Conservation (phyloP, 2,329 filamentous ascomycete genomes). For the Tolypocladium paradoxum region DNA sequence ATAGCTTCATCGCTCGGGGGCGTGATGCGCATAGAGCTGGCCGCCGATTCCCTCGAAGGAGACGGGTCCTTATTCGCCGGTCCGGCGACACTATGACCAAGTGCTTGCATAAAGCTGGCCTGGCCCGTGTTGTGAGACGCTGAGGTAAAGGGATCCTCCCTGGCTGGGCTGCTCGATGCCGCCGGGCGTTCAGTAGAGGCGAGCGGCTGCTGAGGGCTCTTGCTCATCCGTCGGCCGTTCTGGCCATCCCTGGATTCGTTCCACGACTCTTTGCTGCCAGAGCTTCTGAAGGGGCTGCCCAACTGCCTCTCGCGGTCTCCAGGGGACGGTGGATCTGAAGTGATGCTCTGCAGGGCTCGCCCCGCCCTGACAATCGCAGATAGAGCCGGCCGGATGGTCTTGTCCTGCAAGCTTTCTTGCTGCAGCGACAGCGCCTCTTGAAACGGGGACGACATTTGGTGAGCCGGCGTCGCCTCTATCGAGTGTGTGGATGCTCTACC, state of each 20-base stretch:
- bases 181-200: constrained; percentile 5
- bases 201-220: constrained; percentile 17
- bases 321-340: constrained; percentile 48
- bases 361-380: constrained; percentile 50
- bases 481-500: constrained; percentile 12
- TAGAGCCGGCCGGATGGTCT: constrained; percentile 30
- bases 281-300: constrained; percentile 43
- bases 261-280: constrained; percentile 23
- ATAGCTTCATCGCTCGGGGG: constrained; percentile 26
- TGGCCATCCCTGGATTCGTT: constrained; percentile 16
- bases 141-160: constrained; percentile 19
- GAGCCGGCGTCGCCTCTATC: constrained; percentile 22
- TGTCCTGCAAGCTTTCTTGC: constrained; percentile 17
- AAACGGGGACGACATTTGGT: constrained; percentile 26
- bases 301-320: constrained; percentile 38
- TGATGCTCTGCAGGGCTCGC: constrained; percentile 44
- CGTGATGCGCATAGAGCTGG: constrained; percentile 22
- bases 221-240: constrained; percentile 13
- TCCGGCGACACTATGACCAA: constrained; percentile 15
- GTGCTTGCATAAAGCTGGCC: constrained; percentile 20
- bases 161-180: constrained; percentile 7
- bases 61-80: constrained; percentile 1
- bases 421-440: constrained; percentile 21
- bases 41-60: constrained; percentile 14
- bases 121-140: constrained; percentile 16